phyloP scores from a whole-genome alignment of 139 green algal genomes.

The Axilococcus clingmanii region DNA sequence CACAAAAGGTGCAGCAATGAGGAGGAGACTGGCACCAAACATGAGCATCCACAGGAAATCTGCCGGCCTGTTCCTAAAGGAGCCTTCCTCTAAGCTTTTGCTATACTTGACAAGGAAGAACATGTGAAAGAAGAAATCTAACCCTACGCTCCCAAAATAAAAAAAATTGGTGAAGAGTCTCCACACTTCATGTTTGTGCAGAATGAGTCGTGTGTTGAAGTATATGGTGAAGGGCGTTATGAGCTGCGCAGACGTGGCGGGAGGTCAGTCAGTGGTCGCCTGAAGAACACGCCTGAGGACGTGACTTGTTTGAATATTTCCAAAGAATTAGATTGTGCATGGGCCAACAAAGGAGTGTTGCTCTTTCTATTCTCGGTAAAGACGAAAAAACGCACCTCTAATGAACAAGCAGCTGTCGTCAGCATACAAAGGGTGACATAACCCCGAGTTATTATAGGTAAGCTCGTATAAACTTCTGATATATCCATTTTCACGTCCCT shows the following conservation, averaged over 20 bases:
- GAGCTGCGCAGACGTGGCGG: slow-evolving; percentile 42
- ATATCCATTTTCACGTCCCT: slow-evolving; percentile 17
- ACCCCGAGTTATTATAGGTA: slow-evolving; percentile 85
- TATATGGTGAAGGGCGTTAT: slow-evolving; percentile 95
- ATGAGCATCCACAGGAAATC: slow-evolving; percentile 99
- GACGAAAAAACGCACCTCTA: slow-evolving; percentile 65
- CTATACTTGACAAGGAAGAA: slow-evolving; percentile 98
- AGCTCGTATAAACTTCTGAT: slow-evolving; percentile 26
- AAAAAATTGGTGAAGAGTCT: slow-evolving; percentile 96
- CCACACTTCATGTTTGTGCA: slow-evolving; percentile 85
- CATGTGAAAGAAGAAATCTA: slow-evolving; percentile 99
- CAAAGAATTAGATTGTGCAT: background rate
- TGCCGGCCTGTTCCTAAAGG: slow-evolving; percentile 79
- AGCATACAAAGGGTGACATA: slow-evolving; percentile 94
- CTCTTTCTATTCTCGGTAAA: no score
- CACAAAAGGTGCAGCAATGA: slow-evolving; percentile 69
- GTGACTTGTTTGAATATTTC: background rate
- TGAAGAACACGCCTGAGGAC: background rate
- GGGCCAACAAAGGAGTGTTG: no score
- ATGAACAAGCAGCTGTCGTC: slow-evolving; percentile 81
- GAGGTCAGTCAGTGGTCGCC: background rate
- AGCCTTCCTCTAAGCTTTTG: slow-evolving; percentile 92
- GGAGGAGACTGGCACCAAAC: slow-evolving; percentile 76
- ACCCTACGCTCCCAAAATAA: slow-evolving; percentile 89
- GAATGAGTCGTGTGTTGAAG: slow-evolving; percentile 90